Conservation (phyloP, 805 yeast genomes). For the Isabelozyma gotoi region DNA sequence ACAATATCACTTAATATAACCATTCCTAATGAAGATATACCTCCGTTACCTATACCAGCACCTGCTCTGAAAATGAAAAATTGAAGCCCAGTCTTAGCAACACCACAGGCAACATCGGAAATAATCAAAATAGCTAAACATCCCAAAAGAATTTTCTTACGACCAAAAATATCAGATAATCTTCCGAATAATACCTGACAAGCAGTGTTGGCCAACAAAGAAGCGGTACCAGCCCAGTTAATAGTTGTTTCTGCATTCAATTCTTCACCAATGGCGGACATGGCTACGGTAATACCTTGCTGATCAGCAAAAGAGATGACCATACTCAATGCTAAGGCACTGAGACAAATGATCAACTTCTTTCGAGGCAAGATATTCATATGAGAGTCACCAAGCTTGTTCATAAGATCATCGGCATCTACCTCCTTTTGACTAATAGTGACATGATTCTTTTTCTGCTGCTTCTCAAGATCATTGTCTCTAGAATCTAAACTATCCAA, state of each 20-base stretch:
- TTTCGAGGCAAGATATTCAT: slow-evolving; percentile 38
- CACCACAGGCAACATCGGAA: slow-evolving; percentile 51
- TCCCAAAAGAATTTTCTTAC: slow-evolving; percentile 44
- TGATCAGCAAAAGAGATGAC: slow-evolving; percentile 50
- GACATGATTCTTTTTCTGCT: not conserved
- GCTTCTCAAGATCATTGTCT: not conserved
- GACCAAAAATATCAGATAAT: slow-evolving; percentile 53
- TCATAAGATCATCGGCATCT: slow-evolving; percentile 7
- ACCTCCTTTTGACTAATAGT: not conserved
- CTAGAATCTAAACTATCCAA: not conserved
- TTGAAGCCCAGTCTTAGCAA: slow-evolving; percentile 48
- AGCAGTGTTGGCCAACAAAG: slow-evolving; percentile 49
- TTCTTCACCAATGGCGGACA: slow-evolving; percentile 48
- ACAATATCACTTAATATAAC: slow-evolving; percentile 55
- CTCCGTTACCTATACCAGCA: slow-evolving; percentile 59
- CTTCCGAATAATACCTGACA: slow-evolving; percentile 57
- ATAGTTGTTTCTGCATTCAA: slow-evolving; percentile 47
- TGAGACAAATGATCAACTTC: slow-evolving; percentile 36
- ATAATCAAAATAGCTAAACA: slow-evolving; percentile 39
- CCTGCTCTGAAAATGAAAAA: slow-evolving; percentile 53
- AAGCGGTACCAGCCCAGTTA: slow-evolving; percentile 60
- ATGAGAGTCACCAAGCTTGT: slow-evolving; percentile 41
- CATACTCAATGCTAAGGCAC: slow-evolving; percentile 37
- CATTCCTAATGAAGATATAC: slow-evolving; percentile 50
- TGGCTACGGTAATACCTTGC: slow-evolving; percentile 47